These are phyloP conservation scores for Ogataea kodamae DNA, from an alignment of 805 yeast genomes.

Conservation along the genomic window DNA sequence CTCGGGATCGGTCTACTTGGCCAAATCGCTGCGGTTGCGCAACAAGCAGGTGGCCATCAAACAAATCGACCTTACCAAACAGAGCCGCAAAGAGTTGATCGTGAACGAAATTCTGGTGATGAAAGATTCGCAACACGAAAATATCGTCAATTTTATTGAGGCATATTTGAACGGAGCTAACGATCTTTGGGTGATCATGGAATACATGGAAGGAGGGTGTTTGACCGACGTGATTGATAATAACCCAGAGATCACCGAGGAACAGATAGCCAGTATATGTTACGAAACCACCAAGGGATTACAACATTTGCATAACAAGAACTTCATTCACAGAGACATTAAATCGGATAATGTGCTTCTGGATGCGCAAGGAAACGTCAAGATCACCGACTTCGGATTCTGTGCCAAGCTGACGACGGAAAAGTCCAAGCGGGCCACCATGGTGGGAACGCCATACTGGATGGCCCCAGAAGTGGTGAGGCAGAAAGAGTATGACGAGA, in stretches of 20 bases:
- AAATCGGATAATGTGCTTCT: constrained; percentile 92
- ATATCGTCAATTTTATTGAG: constrained; percentile 91
- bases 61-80: constrained; percentile 88
- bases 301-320: constrained; percentile 85
- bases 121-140: constrained; percentile 93
- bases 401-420: constrained; percentile 89
- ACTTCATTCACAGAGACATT: constrained; percentile 94
- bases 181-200: constrained; percentile 99
- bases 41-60: constrained; percentile 86
- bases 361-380: constrained; percentile 79
- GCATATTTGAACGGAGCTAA: constrained; percentile 75
- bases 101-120: constrained; percentile 94
- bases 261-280: constrained; percentile 90
- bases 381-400: constrained; percentile 92
- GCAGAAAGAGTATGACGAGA: constrained; percentile 91
- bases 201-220: constrained; percentile 98
- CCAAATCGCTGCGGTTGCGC: constrained; percentile 51
- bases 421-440: constrained; percentile 86
- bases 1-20: constrained; percentile 89
- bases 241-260: constrained; percentile 73
- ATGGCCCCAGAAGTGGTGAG: constrained; percentile 99
- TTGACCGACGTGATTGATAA: constrained; percentile 93
- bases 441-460: constrained; percentile 99
- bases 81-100: constrained; percentile 91
- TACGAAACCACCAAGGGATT: constrained; percentile 87